phyloP scores from a whole-genome alignment of 164 flowering plant genomes.

The Vitis rupestris region DNA sequence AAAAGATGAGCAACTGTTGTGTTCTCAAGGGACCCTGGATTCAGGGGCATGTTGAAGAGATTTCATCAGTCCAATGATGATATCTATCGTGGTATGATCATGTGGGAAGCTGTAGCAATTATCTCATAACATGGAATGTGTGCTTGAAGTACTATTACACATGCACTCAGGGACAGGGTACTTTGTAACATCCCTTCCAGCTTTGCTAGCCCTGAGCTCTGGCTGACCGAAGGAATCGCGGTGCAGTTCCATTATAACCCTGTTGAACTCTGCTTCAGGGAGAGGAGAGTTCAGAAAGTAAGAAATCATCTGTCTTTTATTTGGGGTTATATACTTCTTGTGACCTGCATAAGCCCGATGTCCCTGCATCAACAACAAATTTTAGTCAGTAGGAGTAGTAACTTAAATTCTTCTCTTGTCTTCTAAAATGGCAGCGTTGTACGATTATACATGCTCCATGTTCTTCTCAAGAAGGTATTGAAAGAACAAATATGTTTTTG shows the following conservation, averaged over 20 bases:
- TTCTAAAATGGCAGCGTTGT: no score
- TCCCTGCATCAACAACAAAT: constrained; percentile 53
- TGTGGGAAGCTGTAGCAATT: neutral
- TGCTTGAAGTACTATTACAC: constrained; percentile 46
- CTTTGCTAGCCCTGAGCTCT: constrained; percentile 67
- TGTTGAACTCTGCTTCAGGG: constrained; percentile 65
- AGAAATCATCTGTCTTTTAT: constrained; percentile 91
- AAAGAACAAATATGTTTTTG: no score
- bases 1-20: neutral
- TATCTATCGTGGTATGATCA: neutral
- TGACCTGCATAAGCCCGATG: constrained; percentile 95
- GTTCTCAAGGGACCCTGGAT: constrained; percentile 11
- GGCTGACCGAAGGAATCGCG: constrained; percentile 89
- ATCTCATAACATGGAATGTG: constrained; percentile 1
- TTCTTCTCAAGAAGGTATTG: no score
- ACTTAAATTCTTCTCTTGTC: neutral
- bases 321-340: constrained; percentile 87
- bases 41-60: constrained; percentile 1
- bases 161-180: constrained; percentile 92
- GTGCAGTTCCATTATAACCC: constrained; percentile 68
- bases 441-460: neutral
- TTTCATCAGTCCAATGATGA: neutral
- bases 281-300: constrained; percentile 72
- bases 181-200: constrained; percentile 83
- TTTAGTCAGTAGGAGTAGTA: constrained; percentile 5